Conservation (phyloP, 768 basidiomycete genomes). For the Galerina sulciceps region DNA sequence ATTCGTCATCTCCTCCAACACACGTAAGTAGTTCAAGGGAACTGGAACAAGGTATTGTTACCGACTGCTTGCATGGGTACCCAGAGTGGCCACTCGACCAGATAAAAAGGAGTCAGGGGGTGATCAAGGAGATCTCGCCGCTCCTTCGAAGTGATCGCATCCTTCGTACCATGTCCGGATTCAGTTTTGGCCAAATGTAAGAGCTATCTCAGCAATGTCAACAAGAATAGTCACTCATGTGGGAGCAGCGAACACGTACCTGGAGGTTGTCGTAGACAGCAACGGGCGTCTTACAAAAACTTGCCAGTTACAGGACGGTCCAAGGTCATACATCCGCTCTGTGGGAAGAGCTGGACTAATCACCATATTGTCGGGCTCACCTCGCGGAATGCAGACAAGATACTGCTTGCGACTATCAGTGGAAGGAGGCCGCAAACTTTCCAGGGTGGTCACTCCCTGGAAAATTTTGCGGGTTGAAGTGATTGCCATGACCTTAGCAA, state of each 20-base stretch:
- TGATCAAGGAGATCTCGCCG: neutral
- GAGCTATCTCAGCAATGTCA: slow-evolving; percentile 15
- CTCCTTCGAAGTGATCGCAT: slow-evolving; percentile 19
- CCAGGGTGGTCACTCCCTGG: slow-evolving; percentile 40
- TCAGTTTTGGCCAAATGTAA: slow-evolving; percentile 43
- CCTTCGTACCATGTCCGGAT: slow-evolving; percentile 34
- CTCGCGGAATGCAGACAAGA: slow-evolving; percentile 30
- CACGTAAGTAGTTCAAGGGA: no score
- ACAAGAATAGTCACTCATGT: neutral
- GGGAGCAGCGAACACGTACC: slow-evolving; percentile 8
- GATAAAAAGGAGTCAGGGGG: neutral
- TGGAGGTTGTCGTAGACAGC: slow-evolving; percentile 13
- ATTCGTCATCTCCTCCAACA: no score
- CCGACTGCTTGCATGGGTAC: no score
- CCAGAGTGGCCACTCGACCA: no score
- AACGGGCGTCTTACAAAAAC: slow-evolving; percentile 24
- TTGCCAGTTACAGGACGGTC: slow-evolving; percentile 32
- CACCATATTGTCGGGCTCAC: slow-evolving; percentile 5
- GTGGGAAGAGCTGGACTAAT: slow-evolving; percentile 20
- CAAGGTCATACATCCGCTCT: slow-evolving; percentile 44
- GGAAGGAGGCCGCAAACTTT: slow-evolving; percentile 22
- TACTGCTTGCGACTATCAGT: neutral
- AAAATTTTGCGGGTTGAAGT: slow-evolving; percentile 29
- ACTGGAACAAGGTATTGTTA: no score
- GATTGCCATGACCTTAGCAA: slow-evolving; percentile 31